These are phyloP conservation scores for Talaromyces sp. DNA, from an alignment of 2,329 filamentous ascomycete genomes.

Conservation along the genomic window DNA sequence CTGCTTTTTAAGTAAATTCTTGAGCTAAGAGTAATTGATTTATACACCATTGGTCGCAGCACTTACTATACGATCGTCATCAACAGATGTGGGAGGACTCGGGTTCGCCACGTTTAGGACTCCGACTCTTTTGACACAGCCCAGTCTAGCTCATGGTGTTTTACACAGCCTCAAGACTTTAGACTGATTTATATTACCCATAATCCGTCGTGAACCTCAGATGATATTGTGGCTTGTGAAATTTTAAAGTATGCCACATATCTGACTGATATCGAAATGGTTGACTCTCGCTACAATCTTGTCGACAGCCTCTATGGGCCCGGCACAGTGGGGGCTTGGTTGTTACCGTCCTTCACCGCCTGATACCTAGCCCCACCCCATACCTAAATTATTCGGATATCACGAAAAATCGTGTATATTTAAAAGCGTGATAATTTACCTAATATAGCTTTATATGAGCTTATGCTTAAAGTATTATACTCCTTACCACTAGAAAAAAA, in stretches of 20 bases:
- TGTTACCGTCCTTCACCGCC: neutral
- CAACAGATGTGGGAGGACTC: neutral
- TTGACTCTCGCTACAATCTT: neutral
- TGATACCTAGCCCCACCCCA: too few relatives aligned
- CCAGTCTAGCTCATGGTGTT: neutral
- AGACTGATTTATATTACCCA: neutral
- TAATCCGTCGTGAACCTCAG: neutral
- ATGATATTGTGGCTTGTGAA: neutral
- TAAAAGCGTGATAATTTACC: too few relatives aligned
- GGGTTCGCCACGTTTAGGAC: neutral
- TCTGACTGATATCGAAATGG: neutral
- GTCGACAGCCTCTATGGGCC: neutral
- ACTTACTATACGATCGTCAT: too few relatives aligned
- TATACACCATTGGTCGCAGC: too few relatives aligned
- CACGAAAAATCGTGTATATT: too few relatives aligned
- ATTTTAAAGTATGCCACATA: neutral
- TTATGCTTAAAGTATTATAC: too few relatives aligned
- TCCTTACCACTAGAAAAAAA: too few relatives aligned
- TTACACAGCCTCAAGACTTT: neutral
- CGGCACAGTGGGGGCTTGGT: neutral
- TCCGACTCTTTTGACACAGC: neutral
- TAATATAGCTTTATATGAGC: too few relatives aligned
- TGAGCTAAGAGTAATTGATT: too few relatives aligned
- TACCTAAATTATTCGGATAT: too few relatives aligned
- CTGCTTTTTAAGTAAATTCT: too few relatives aligned